Evolutionary conservation across 768 basidiomycete species (phyloP).

Genomic region (Panaeolus cyanescens): DNA sequence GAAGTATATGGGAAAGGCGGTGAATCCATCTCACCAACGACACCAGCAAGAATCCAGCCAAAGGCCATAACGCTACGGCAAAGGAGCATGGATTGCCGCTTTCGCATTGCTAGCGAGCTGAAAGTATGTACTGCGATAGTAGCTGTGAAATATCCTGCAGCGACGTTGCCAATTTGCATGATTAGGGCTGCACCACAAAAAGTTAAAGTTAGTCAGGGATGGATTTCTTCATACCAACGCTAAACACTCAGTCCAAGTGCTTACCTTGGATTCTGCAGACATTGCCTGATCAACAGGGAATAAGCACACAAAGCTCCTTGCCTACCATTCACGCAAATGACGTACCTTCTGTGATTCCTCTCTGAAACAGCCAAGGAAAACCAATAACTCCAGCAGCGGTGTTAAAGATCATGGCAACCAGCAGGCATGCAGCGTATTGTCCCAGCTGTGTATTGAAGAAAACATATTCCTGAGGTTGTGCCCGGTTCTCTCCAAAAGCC

Average conservation of each 20-base stretch:
- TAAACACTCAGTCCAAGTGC: neutral
- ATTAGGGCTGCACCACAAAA: conserved; percentile 47
- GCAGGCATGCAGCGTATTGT: conserved; percentile 63
- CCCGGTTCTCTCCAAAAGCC: conserved; percentile 23
- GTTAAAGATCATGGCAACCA: conserved; percentile 58
- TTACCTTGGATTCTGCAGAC: conserved; percentile 65
- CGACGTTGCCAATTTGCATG: conserved; percentile 63
- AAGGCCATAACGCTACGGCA: conserved; percentile 40
- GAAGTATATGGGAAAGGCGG: neutral
- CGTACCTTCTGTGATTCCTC: conserved; percentile 52
- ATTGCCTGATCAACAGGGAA: conserved; percentile 31
- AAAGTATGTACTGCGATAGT: conserved; percentile 70
- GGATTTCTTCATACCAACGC: neutral
- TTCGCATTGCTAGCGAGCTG: conserved; percentile 60
- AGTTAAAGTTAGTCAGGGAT: neutral
- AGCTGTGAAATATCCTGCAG: conserved; percentile 64
- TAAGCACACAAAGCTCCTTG: neutral
- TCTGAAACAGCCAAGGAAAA: conserved; percentile 46
- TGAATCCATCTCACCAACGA: conserved; percentile 46
- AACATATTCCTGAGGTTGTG: conserved; percentile 45
- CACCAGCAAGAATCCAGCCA: conserved; percentile 56
- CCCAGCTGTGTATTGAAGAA: conserved; percentile 78
- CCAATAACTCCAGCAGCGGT: conserved; percentile 56
- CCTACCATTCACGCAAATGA: neutral
- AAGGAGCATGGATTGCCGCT: conserved; percentile 51